These are phyloP conservation scores for Clavaria fumosa DNA, from an alignment of 768 basidiomycete genomes.

Conservation along the genomic window DNA sequence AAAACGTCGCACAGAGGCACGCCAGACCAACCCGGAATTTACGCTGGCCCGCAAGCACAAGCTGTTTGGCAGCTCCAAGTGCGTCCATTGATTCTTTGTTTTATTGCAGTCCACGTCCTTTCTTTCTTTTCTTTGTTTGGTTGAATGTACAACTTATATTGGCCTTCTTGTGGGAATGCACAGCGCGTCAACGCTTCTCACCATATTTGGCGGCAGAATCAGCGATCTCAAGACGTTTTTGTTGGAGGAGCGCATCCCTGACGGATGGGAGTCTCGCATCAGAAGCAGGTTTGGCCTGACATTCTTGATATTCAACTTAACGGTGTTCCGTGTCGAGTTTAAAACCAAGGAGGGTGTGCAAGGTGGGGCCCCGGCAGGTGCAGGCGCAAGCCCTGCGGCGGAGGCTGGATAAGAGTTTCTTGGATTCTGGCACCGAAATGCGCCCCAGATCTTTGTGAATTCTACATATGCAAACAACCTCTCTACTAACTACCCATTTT, in stretches of 20 bases:
- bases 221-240: conserved; percentile 39
- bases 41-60: conserved; percentile 35
- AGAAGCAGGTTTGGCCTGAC: conserved; percentile 45
- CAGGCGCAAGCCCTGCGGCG: no score
- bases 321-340: conserved; percentile 26
- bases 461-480: no score
- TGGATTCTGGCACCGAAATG: no score
- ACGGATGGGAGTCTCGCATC: conserved; percentile 53
- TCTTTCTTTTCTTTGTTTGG: conserved; percentile 1
- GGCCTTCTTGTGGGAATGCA: no score
- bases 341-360: conserved; percentile 14
- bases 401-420: no score
- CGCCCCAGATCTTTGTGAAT: no score
- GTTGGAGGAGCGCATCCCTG: conserved; percentile 54
- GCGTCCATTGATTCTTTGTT: conserved; percentile 12
- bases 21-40: conserved; percentile 39
- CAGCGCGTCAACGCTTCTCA: conserved; percentile 48
- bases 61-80: conserved; percentile 57
- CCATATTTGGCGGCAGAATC: conserved; percentile 50
- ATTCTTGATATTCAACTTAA: conserved; percentile 35
- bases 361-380: no score
- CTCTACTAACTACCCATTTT: no score
- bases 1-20: conserved; percentile 45
- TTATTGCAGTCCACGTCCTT: neutral
- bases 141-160: no score